Conservation (phyloP, 1,284 basidiomycete genomes). For the Puccinia sorghi region DNA sequence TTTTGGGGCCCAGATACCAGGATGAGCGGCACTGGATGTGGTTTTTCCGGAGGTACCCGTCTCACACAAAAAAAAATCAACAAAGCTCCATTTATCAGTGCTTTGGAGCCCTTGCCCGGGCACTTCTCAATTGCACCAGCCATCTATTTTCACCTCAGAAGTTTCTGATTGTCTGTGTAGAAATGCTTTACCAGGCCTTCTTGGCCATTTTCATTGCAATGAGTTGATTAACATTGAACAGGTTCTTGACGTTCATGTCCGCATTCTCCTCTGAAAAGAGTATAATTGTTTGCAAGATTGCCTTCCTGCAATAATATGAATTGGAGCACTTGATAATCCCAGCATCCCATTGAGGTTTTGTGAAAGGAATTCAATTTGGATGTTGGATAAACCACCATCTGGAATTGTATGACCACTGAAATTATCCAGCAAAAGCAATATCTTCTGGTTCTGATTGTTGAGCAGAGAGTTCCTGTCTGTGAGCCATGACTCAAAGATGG, state of each 20-base stretch:
- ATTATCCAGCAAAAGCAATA: slow-evolving; percentile 46
- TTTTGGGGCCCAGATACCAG: too few relatives aligned
- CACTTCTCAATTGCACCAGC: too few relatives aligned
- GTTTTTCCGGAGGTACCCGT: too few relatives aligned
- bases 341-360: slow-evolving; percentile 44
- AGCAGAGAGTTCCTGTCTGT: slow-evolving; percentile 9
- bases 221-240: slow-evolving; percentile 6
- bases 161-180: not conserved
- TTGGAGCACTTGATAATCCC: slow-evolving; percentile 49
- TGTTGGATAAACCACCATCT: slow-evolving; percentile 30
- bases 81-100: too few relatives aligned
- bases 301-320: slow-evolving; percentile 14
- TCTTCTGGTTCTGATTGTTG: not conserved
- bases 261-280: not conserved
- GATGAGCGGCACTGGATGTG: too few relatives aligned
- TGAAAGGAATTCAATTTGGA: slow-evolving; percentile 46
- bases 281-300: not conserved
- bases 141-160: not conserved
- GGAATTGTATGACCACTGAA: slow-evolving; percentile 46
- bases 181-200: slow-evolving; percentile 12
- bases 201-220: slow-evolving; percentile 19
- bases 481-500: slow-evolving; percentile 1
- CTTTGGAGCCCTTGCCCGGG: too few relatives aligned
- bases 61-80: too few relatives aligned
- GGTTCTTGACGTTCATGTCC: not conserved